Percentiles rank a stretch among this genome's conserved stretches.
Evolutionary conservation across 164 flowering plant genomes (phyloP).

Genomic region (Dillenia turbinata): DNA sequence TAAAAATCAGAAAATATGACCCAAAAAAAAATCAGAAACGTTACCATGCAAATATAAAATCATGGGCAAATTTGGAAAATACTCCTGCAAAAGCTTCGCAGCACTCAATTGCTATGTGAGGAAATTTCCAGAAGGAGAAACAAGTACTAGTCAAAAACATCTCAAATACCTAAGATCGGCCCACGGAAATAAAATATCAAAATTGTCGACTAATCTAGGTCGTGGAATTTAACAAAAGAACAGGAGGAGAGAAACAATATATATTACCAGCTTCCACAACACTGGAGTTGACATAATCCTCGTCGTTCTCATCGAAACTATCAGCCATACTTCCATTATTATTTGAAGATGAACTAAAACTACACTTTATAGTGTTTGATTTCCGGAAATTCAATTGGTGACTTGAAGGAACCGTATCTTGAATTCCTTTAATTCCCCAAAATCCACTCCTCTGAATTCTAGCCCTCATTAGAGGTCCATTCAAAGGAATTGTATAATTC

Average conservation of each 20-base stretch:
- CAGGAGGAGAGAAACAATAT: not conserved
- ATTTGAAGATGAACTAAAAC: slow-evolving; percentile 74
- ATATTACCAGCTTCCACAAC: slow-evolving; percentile 88
- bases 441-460: slow-evolving; percentile 42
- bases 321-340: slow-evolving; percentile 88
- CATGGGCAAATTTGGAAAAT: no score
- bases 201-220: no score
- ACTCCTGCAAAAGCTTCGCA: no score
- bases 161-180: no score
- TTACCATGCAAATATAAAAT: no score
- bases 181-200: no score
- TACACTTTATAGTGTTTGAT: slow-evolving; percentile 38
- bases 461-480: slow-evolving; percentile 30
- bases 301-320: slow-evolving; percentile 77
- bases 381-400: slow-evolving; percentile 17
- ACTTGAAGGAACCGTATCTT: slow-evolving; percentile 13
- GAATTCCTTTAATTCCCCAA: slow-evolving; percentile 40
- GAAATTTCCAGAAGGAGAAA: no score
- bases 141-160: no score
- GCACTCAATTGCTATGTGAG: no score
- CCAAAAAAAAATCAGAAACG: no score
- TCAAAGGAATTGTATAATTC: slow-evolving; percentile 22
- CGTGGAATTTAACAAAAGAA: not conserved
- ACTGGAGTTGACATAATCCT: slow-evolving; percentile 85
- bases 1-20: no score